These are phyloP conservation scores for Beauveria medogensis DNA, from an alignment of 2,329 filamentous ascomycete genomes.

Conservation along the genomic window DNA sequence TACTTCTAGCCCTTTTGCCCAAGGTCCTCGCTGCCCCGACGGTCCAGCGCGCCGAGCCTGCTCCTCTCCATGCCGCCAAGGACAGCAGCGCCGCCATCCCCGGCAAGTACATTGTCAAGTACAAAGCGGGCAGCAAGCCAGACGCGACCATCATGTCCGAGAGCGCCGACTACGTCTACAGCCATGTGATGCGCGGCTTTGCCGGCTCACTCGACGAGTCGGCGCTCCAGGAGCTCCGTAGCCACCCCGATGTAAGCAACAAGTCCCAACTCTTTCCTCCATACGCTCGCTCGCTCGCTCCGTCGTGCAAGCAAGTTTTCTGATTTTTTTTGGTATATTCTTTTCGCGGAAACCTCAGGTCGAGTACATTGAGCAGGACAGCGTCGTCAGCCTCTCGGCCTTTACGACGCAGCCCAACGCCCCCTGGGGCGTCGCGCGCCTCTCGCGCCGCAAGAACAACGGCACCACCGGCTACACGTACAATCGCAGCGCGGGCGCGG, in stretches of 20 bases:
- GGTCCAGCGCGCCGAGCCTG: slow-evolving; percentile 18
- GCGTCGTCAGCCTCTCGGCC: slow-evolving; percentile 42
- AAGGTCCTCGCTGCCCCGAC: slow-evolving; percentile 17
- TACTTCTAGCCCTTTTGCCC: slow-evolving; percentile 19
- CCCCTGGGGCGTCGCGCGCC: slow-evolving; percentile 33
- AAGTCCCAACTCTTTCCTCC: neutral
- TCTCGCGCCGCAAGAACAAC: slow-evolving; percentile 24
- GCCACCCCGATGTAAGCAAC: slow-evolving; percentile 18
- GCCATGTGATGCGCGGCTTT: slow-evolving; percentile 19
- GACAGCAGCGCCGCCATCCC: slow-evolving; percentile 15
- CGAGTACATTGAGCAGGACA: slow-evolving; percentile 34
- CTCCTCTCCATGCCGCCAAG: slow-evolving; percentile 18
- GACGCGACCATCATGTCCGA: slow-evolving; percentile 13
- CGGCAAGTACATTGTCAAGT: slow-evolving; percentile 25
- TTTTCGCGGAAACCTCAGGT: too few relatives aligned
- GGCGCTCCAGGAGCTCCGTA: slow-evolving; percentile 17
- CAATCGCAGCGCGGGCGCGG: slow-evolving; percentile 29
- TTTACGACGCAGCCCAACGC: slow-evolving; percentile 28
- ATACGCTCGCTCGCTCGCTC: too few relatives aligned
- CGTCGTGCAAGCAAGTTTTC: too few relatives aligned
- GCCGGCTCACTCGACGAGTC: slow-evolving; percentile 16
- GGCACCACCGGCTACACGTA: slow-evolving; percentile 26
- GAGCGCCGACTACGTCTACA: slow-evolving; percentile 19
- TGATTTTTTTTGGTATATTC: too few relatives aligned
- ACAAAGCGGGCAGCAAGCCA: slow-evolving; percentile 16